Percentiles rank a stretch among this genome's conserved stretches.
Evolutionary conservation across 352 stramenopile genomes (phyloP).

Genomic region (Pythium aphanidermatum): DNA sequence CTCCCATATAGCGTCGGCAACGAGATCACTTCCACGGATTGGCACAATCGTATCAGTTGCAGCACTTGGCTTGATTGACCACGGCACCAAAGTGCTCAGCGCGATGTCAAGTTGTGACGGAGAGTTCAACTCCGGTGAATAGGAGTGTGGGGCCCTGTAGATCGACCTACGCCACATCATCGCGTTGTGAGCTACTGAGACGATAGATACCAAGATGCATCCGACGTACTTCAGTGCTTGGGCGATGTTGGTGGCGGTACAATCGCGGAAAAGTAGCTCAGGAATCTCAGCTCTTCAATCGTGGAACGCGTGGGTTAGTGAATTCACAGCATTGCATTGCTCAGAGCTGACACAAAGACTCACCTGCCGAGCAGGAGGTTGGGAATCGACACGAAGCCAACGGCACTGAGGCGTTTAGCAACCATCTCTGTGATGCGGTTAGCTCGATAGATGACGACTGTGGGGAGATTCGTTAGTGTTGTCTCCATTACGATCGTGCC

Average conservation of each 20-base stretch:
- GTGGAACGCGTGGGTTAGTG: neutral
- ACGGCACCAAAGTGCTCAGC: slow-evolving; percentile 29
- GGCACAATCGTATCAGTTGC: slow-evolving; percentile 1
- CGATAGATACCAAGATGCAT: no score
- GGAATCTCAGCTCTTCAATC: slow-evolving; percentile 35
- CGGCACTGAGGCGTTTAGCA: slow-evolving; percentile 38
- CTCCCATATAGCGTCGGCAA: slow-evolving; percentile 28
- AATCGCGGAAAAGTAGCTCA: slow-evolving; percentile 62
- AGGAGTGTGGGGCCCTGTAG: neutral
- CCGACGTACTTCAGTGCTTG: slow-evolving; percentile 18
- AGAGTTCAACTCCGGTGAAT: no score
- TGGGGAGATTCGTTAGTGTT: slow-evolving; percentile 42
- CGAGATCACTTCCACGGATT: slow-evolving; percentile 37
- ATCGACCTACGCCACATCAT: neutral
- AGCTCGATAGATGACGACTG: slow-evolving; percentile 64
- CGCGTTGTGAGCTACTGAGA: no score
- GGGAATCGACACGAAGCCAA: slow-evolving; percentile 70
- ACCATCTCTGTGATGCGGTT: slow-evolving; percentile 58
- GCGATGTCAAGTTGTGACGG: slow-evolving; percentile 12
- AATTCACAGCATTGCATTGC: neutral
- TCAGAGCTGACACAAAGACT: neutral
- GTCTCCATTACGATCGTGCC: slow-evolving; percentile 71
- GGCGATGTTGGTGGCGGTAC: slow-evolving; percentile 34
- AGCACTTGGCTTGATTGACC: slow-evolving; percentile 10
- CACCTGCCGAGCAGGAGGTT: slow-evolving; percentile 61